Evolutionary conservation across 2,329 filamentous ascomycete species (phyloP).

Genomic region (Aspergillus japonicus): DNA sequence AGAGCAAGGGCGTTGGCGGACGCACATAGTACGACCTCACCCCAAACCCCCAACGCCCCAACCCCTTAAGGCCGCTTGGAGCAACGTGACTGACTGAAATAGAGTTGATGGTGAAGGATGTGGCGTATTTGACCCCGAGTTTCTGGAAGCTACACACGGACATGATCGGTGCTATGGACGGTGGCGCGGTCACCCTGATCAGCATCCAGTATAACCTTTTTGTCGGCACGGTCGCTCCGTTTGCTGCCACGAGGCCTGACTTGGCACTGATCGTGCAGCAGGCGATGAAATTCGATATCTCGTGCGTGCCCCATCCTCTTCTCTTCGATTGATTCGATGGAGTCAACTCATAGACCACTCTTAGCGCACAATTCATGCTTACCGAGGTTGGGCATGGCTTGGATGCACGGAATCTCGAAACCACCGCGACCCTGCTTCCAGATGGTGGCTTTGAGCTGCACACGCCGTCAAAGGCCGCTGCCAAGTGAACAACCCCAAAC

Average conservation of each 20-base stretch:
- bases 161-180: constrained; percentile 2
- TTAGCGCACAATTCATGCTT: constrained; percentile 37
- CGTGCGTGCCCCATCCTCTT: constrained; percentile 15
- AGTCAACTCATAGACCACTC: neutral
- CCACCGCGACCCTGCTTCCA: constrained; percentile 34
- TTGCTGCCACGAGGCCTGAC: constrained; percentile 17
- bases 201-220: constrained; percentile 26
- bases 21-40: neutral
- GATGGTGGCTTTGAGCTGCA: constrained; percentile 38
- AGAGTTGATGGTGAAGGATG: constrained; percentile 12
- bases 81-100: neutral
- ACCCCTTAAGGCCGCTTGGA: too few relatives aligned
- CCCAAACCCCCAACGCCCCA: neutral
- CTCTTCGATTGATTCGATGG: neutral
- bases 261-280: constrained; percentile 17
- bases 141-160: constrained; percentile 14
- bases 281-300: constrained; percentile 23
- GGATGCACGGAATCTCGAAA: constrained; percentile 42
- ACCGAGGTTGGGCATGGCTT: constrained; percentile 44
- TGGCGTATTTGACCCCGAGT: constrained; percentile 4
- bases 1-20: constrained; percentile 2
- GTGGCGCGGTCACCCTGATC: constrained; percentile 11
- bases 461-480: constrained; percentile 30
- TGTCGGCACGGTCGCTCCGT: constrained; percentile 23
- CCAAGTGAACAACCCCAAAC: constrained; percentile 31